These are phyloP conservation scores for Trypanosoma theileri DNA, from an alignment of 208 protist genomes.

Conservation along the genomic window DNA sequence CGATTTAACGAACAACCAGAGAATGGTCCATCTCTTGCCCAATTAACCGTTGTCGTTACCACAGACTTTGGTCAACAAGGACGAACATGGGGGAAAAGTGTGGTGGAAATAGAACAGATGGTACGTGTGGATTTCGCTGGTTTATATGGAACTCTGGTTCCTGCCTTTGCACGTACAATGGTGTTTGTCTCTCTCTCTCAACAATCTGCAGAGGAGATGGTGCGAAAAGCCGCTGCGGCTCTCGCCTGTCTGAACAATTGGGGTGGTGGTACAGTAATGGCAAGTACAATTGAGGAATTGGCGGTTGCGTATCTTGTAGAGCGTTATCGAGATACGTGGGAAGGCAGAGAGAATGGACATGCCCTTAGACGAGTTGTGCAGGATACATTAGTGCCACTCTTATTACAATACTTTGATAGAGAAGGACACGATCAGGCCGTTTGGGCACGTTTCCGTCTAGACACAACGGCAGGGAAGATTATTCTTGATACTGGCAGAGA, in stretches of 20 bases:
- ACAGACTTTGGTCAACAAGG: conserved; percentile 85
- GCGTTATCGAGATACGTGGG: conserved; percentile 44
- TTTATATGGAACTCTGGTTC: conserved; percentile 68
- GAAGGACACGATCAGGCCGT: conserved; percentile 31
- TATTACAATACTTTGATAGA: conserved; percentile 44
- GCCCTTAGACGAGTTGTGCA: conserved; percentile 56
- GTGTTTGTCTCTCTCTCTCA: conserved; percentile 53
- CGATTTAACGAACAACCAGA: conserved; percentile 69
- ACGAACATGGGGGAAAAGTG: conserved; percentile 61
- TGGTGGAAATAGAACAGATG: conserved; percentile 57
- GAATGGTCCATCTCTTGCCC: conserved; percentile 38
- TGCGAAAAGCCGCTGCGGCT: conserved; percentile 40
- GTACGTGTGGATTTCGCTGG: conserved; percentile 56
- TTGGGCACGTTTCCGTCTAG: conserved; percentile 32
- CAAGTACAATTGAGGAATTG: conserved; percentile 54
- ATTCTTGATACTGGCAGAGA: conserved; percentile 20
- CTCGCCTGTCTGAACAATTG: conserved; percentile 43
- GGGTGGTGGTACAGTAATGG: conserved; percentile 24
- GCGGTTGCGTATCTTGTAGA: conserved; percentile 63
- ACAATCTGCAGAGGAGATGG: conserved; percentile 50
- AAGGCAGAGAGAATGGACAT: conserved; percentile 68
- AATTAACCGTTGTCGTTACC: conserved; percentile 71
- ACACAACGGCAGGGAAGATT: conserved; percentile 26
- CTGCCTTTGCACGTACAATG: conserved; percentile 65
- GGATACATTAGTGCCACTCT: conserved; percentile 56